These are phyloP conservation scores for Westerdykella aurantiaca DNA, from an alignment of 2,329 filamentous ascomycete species.

Conservation along the genomic window DNA sequence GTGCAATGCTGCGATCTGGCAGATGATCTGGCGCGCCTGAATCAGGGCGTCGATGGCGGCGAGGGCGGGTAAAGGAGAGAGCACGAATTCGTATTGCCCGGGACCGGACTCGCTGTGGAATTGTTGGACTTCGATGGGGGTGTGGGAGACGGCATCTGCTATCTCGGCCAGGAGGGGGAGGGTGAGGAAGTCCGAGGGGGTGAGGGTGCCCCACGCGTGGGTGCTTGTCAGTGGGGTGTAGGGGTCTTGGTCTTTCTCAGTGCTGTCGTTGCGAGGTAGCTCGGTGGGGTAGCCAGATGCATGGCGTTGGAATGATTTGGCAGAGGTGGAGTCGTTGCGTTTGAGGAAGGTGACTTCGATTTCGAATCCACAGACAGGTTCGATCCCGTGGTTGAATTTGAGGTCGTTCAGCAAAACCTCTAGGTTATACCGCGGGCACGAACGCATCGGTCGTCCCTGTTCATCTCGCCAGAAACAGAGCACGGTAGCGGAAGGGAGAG, in stretches of 20 bases:
- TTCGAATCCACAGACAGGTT: conserved; percentile 70
- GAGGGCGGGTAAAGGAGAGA: conserved; percentile 58
- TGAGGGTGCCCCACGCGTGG: conserved; percentile 66
- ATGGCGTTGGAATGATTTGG: conserved; percentile 5
- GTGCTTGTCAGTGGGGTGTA: conserved; percentile 51
- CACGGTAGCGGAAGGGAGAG: conserved; percentile 55
- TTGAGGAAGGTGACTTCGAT: conserved; percentile 71
- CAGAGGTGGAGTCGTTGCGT: conserved; percentile 26
- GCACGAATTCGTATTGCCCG: conserved; percentile 72
- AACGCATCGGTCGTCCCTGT: conserved; percentile 45
- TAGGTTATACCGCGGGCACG: conserved; percentile 56
- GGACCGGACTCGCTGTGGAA: conserved; percentile 68
- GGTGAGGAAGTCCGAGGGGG: conserved; percentile 56
- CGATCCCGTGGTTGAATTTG: conserved; percentile 46
- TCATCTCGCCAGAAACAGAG: conserved; percentile 60
- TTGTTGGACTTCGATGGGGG: conserved; percentile 63
- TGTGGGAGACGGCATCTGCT: conserved; percentile 52
- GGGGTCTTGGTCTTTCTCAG: conserved; percentile 16
- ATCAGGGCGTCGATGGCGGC: conserved; percentile 66
- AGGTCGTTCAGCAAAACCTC: conserved; percentile 49
- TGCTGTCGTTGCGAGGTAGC: too few species aligned
- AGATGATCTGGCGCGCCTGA: conserved; percentile 64
- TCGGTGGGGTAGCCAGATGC: conserved; percentile 2
- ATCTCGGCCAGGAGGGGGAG: conserved; percentile 61
- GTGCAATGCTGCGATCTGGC: conserved; percentile 56